Percentiles rank a stretch among this genome's conserved stretches.
Conservation (phyloP, 176 grass and related monocot species). For the Avena atlantica region DNA sequence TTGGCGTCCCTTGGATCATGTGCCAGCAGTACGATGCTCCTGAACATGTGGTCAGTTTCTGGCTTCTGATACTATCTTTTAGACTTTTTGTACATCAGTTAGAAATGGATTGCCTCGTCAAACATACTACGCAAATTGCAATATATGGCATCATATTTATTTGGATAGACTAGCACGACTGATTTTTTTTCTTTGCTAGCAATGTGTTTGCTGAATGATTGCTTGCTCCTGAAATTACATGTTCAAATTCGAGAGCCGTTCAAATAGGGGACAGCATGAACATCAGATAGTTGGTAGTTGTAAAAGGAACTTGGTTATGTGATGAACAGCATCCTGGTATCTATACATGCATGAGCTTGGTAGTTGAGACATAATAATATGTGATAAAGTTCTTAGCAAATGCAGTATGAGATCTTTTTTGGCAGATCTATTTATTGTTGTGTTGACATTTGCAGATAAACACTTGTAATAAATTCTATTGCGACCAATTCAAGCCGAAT, state of each 20-base stretch:
- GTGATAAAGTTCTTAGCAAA: not conserved
- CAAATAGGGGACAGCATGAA: not conserved
- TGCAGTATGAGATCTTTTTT: constrained; percentile 6
- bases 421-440: not conserved
- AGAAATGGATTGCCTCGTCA: too few species aligned
- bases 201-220: not conserved
- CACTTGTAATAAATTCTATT: constrained; percentile 97
- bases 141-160: not conserved
- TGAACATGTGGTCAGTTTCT: constrained; percentile 74
- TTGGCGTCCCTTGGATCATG: constrained; percentile 94
- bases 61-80: too few species aligned
- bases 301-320: too few species aligned
- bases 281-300: not conserved
- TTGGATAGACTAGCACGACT: not conserved
- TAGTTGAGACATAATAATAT: not conserved
- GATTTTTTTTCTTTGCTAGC: not conserved
- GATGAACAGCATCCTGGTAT: not conserved
- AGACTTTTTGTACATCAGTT: too few species aligned
- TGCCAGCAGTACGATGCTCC: constrained; percentile 89
- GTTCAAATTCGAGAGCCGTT: not conserved
- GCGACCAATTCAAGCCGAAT: constrained; percentile 82
- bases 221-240: not conserved
- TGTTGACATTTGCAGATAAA: constrained; percentile 78
- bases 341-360: not conserved
- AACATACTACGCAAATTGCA: not conserved